Conservation (phyloP, 768 basidiomycete species). For the Cystobasidium ongulense region DNA sequence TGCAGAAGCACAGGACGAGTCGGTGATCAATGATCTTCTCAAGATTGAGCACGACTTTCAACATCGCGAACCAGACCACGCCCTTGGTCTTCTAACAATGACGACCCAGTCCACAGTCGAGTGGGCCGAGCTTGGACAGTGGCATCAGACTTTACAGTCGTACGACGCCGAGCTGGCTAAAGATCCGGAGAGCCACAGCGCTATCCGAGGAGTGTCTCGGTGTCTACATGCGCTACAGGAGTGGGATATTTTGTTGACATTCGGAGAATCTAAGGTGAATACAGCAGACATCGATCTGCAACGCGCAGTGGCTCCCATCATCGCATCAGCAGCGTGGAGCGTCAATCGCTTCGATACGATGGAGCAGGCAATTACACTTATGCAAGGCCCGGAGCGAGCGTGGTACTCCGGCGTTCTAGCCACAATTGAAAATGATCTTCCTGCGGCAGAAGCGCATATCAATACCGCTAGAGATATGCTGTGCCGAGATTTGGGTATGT, state of each 20-base stretch:
- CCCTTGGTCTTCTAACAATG: conserved; percentile 1
- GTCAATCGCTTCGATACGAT: neutral
- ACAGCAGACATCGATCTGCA: neutral
- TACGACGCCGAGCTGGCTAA: conserved; percentile 1
- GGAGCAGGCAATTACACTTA: neutral
- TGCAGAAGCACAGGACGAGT: neutral
- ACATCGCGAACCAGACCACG: conserved; percentile 15
- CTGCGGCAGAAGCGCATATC: neutral
- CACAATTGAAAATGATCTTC: neutral
- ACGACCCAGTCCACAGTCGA: neutral
- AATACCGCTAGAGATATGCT: conserved; percentile 13
- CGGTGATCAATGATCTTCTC: conserved; percentile 11
- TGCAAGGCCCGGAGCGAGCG: neutral
- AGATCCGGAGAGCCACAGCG: neutral
- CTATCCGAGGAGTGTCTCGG: conserved; percentile 3
- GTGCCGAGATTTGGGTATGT: conserved; percentile 6
- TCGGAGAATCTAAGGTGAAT: neutral
- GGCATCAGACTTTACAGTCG: conserved; percentile 3
- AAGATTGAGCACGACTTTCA: conserved; percentile 17
- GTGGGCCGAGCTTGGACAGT: conserved; percentile 28
- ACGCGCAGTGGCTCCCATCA: conserved; percentile 9
- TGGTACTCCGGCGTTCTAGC: conserved; percentile 15
- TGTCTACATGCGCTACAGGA: conserved; percentile 27
- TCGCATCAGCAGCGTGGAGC: conserved; percentile 26
- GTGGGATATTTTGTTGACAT: conserved; percentile 23